Evolutionary conservation across 345 rosid genomes (phyloP).

Genomic region (Acer yangbiense): DNA sequence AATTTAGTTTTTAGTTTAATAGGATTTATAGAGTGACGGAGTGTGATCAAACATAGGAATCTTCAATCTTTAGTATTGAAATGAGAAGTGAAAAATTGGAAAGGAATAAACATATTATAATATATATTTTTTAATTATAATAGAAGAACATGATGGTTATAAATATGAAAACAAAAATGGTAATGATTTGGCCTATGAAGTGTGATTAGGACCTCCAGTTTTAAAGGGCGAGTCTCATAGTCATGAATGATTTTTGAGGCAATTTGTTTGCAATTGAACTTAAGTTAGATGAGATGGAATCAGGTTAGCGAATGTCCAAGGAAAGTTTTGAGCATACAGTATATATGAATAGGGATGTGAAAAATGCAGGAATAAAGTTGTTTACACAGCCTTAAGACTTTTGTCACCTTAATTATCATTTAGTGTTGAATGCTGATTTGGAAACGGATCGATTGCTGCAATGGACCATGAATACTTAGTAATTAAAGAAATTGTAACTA

Average conservation of each 20-base stretch:
- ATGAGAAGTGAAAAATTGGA: background rate
- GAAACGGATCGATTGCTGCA: background rate
- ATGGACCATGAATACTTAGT: background rate
- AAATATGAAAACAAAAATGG: background rate
- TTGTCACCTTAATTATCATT: background rate
- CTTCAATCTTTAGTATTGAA: background rate
- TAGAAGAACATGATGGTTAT: background rate
- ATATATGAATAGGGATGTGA: background rate
- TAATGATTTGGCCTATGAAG: background rate
- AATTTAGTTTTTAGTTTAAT: background rate
- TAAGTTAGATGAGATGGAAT: background rate
- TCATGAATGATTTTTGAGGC: background rate
- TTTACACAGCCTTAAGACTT: background rate
- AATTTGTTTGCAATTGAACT: background rate
- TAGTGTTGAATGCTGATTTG: background rate
- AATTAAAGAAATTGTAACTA: background rate
- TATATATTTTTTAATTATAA: background rate
- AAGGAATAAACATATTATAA: background rate
- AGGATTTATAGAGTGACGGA: background rate
- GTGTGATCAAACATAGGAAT: background rate
- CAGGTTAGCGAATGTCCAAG: background rate
- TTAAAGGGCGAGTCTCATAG: background rate
- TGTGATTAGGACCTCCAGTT: background rate
- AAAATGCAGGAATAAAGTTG: background rate
- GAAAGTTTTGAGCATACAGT: background rate